Evolutionary conservation across 371 early-diverging fungal species (phyloP), one percentile per base, ranked within the genome.

Genomic region (Zychaea mexicana): DNA sequence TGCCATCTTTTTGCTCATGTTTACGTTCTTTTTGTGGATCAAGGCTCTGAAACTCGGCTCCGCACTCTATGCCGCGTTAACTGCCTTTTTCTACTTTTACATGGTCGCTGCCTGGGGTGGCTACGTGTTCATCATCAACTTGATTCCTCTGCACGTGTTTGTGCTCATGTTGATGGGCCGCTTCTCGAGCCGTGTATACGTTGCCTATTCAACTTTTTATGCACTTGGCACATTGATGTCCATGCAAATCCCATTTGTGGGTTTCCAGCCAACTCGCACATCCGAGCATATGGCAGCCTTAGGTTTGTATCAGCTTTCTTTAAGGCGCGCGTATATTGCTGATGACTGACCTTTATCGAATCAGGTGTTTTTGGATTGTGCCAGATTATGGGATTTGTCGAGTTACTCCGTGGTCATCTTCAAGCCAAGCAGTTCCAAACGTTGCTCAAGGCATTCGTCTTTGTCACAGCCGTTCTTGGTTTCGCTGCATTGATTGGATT

Each of bases 101-200:
- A 99, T 99, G 99, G 99, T 99, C 2, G 91, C 97, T 6, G 94
- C 99, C 9, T 99, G 99, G 99, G 99, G 99, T 79, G 99, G 99
- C 27, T 99, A 99, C 75, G 97, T 98, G 47, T 99, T 99, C 70
- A 98, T 98, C 67, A 99, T 96, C 78, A 98, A 98, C 76, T 67
- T 99, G 74, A 93, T 99, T 27, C 98, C 98, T n/a, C 81, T 97
- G 39, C 98, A 98, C 71, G 99, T 86, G 22, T 95, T 98, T 79
- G 92, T 88, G 2, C 81, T 99, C 62, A 82, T 98, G 72, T 73
- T 94, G 57, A 99, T 99, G 97, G 98, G 98, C 27, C 88, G 98
- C 45, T 99, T 88, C 84, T 93, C 95, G 26, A 90, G 83, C 63
- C 91, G 96, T 24, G 78, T 98, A 9, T 99, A 99, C 70, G 94